A percentile compares a stretch with the other conserved stretches of the same genome.
These are phyloP conservation scores for Annulohypoxylon maeteangense DNA, from an alignment of 495 filamentous ascomycete genomes.

Conservation along the genomic window DNA sequence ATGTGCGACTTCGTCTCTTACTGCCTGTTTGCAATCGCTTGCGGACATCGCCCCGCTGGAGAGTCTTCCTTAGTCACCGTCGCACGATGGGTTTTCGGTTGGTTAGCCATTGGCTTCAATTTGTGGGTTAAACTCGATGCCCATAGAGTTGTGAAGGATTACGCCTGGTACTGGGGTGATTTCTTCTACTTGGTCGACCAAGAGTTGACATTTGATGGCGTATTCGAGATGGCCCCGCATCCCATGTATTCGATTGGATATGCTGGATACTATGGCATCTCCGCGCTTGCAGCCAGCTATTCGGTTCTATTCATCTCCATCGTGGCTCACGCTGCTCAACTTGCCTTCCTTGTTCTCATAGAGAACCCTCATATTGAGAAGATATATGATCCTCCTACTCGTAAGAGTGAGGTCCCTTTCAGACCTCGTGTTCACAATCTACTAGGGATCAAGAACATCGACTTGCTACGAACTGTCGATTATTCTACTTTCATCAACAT, in stretches of 20 bases:
- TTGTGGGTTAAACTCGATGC: constrained; percentile 99
- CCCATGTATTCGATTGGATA: constrained; percentile 99
- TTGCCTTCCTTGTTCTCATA: constrained; percentile 86
- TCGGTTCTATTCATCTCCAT: constrained; percentile 96
- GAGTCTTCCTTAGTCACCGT: constrained; percentile 76
- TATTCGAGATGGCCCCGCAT: constrained; percentile 99
- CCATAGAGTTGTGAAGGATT: constrained; percentile 98
- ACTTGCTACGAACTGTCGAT: constrained; percentile 87
- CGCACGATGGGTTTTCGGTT: constrained; percentile 83
- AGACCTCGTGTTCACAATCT: constrained; percentile 77
- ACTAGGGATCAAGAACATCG: constrained; percentile 82
- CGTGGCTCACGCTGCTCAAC: constrained; percentile 92
- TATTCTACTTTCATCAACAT: constrained; percentile 79
- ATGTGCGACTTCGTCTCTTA: constrained; percentile 99
- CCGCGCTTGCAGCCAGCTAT: constrained; percentile 98
- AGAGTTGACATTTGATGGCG: constrained; percentile 96
- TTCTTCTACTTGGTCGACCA: constrained; percentile 99
- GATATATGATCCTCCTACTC: constrained; percentile 91
- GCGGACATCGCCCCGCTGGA: constrained; percentile 74
- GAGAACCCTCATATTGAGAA: constrained; percentile 99
- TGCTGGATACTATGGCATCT: constrained; percentile 97
- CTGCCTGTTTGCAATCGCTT: constrained; percentile 92
- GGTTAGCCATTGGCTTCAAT: constrained; percentile 89
- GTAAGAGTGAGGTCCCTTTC: constrained; percentile 56
- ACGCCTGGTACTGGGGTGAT: constrained; percentile 99